Conservation (phyloP, 2,329 filamentous ascomycete genomes). For the Botrytis galanthina region DNA sequence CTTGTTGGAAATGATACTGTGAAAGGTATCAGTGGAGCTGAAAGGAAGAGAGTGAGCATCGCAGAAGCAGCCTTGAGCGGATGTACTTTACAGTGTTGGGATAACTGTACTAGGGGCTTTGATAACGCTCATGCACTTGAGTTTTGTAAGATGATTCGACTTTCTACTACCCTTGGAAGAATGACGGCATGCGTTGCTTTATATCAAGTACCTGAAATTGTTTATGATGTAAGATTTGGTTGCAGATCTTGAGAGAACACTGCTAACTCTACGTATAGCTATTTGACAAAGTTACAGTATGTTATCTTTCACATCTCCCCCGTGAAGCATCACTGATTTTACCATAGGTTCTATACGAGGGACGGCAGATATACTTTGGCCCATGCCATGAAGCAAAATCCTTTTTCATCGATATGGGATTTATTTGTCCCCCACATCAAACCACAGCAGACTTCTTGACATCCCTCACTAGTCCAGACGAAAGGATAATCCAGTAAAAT, state of each 20-base stretch:
- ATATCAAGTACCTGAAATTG: conserved; percentile 68
- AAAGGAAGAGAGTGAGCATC: conserved; percentile 76
- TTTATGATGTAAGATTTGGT: conserved; percentile 54
- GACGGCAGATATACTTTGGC: conserved; percentile 71
- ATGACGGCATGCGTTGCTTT: conserved; percentile 65
- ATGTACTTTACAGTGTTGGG: conserved; percentile 71
- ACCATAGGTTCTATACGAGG: conserved; percentile 59
- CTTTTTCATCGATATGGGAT: conserved; percentile 72
- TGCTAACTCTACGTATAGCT: conserved; percentile 38
- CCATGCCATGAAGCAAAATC: conserved; percentile 58
- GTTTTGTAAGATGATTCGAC: conserved; percentile 65
- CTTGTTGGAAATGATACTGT: conserved; percentile 69
- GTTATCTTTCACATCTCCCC: neutral
- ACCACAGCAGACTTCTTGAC: conserved; percentile 68
- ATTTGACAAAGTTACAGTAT: conserved; percentile 59
- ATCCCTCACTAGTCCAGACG: conserved; percentile 62
- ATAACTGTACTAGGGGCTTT: conserved; percentile 71
- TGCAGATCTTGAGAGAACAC: too few species aligned
- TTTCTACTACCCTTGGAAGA: conserved; percentile 61
- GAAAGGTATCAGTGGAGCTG: conserved; percentile 74
- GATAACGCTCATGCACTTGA: conserved; percentile 72
- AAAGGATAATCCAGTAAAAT: conserved; percentile 24
- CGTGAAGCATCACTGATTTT: neutral
- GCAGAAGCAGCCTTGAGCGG: conserved; percentile 72
- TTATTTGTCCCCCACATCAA: conserved; percentile 62